Evolutionary conservation across 768 basidiomycete genomes (phyloP), one percentile per base, ranked within the genome.

Genomic region (Podaxis sp.): DNA sequence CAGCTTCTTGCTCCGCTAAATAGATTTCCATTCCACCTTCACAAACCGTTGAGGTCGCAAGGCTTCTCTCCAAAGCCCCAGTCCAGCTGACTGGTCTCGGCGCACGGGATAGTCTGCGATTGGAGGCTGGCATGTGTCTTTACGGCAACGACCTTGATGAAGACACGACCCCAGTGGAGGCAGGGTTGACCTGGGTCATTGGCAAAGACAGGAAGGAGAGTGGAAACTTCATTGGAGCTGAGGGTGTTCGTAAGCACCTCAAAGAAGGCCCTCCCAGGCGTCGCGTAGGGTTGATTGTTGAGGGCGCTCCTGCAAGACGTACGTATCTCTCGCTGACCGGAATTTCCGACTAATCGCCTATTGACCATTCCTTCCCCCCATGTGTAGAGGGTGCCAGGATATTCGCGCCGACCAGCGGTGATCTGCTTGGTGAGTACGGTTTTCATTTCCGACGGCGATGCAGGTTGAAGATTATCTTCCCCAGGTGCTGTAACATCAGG

Each of bases 101-200:
- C 28, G 93, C 96, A 3, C 84, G 97, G 40, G 97, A 99, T 72
- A 93, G 90, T 65, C 78, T 99, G n/a, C 86, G 96, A 24, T 79
- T 99, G 46, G 97, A 99, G 75, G 96, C 96, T 0, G 96, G 96
- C 11, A 89, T 99, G 87, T 99, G 96, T 74, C 79, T 99, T 36
- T 97, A 99, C 71, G 97, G 97, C 0, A 88, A 93, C 67, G 96
- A 99, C 69, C 78, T 99, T 15, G 90, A 96, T 72, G 96, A 99
- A 75, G 78, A 79, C 49, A 93, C 89, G 2, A 87, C 86, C 0
- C 93, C 95, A 0, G 86, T 97, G 2, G 96, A 99, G 75, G 97
- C 94, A 2, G 96, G 90, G 10, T 78, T 99, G 51, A 83, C 83
- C 0, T 99, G 96, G 97, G 87, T 99, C 26, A 94, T 99, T 54